Percentiles rank a stretch among this genome's conserved stretches.
phyloP scores from a whole-genome alignment of 75 land plant genomes.

The Picea glauca region DNA sequence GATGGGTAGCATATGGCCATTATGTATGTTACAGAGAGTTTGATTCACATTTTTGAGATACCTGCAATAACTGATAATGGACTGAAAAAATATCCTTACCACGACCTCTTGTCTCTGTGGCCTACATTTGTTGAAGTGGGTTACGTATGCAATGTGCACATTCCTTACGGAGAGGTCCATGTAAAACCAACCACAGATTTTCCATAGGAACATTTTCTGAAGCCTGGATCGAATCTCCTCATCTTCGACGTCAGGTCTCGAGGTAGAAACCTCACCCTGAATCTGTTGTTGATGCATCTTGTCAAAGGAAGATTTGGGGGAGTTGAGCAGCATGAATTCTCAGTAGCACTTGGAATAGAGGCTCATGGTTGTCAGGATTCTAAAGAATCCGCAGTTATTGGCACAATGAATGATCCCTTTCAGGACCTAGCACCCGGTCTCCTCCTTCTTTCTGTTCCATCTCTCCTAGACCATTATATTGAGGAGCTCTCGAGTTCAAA shows the following conservation, averaged over 20 bases:
- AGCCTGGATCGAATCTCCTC: not conserved
- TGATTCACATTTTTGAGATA: too few species aligned
- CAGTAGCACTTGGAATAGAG: constrained; percentile 69
- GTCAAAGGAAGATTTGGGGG: not conserved
- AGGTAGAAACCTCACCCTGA: constrained; percentile 27
- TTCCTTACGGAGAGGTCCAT: too few species aligned
- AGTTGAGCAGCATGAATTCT: constrained; percentile 14
- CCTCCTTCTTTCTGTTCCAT: constrained; percentile 26
- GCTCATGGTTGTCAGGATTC: constrained; percentile 43
- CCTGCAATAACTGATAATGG: too few species aligned
- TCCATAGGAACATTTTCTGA: too few species aligned
- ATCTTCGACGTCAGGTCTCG: not conserved
- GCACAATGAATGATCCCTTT: constrained; percentile 41
- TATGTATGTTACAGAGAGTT: too few species aligned
- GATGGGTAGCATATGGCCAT: too few species aligned
- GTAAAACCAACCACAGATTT: too few species aligned
- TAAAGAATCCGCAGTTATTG: constrained; percentile 66
- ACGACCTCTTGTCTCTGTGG: too few species aligned
- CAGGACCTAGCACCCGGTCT: constrained; percentile 37
- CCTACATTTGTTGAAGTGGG: too few species aligned
- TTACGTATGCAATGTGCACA: too few species aligned
- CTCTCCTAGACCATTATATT: constrained; percentile 4
- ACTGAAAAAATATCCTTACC: too few species aligned
- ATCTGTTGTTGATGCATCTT: constrained; percentile 23
- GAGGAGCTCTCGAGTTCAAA: not conserved